Conservation (phyloP, 164 flowering plant genomes). For the Kalanchoe fedtschenkoi region DNA sequence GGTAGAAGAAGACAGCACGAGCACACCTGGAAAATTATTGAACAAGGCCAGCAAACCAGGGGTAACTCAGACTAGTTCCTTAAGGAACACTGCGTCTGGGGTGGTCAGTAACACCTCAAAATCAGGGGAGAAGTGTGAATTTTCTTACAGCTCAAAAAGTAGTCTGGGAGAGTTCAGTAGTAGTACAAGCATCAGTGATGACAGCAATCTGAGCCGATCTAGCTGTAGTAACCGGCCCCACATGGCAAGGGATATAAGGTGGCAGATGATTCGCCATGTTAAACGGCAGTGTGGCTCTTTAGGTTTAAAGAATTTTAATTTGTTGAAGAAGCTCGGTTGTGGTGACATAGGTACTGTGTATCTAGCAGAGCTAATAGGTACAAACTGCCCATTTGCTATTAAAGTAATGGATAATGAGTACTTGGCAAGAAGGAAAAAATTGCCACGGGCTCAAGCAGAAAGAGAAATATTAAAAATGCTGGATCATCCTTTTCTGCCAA, state of each 20-base stretch:
- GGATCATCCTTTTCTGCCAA: slow-evolving; percentile 86
- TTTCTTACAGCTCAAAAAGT: slow-evolving; percentile 53
- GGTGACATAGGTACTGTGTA: slow-evolving; percentile 86
- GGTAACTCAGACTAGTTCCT: slow-evolving; percentile 9
- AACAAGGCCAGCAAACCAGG: slow-evolving; percentile 8
- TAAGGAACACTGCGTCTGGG: slow-evolving; percentile 5
- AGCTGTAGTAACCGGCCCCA: slow-evolving; percentile 46
- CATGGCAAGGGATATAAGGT: slow-evolving; percentile 52
- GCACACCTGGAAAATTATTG: slow-evolving; percentile 13
- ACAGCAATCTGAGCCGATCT: slow-evolving; percentile 45
- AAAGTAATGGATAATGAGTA: slow-evolving; percentile 87
- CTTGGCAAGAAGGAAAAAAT: slow-evolving; percentile 60
- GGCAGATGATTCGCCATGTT: slow-evolving; percentile 41
- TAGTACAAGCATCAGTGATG: slow-evolving; percentile 51
- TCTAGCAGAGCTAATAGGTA: slow-evolving; percentile 61
- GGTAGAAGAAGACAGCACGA: slow-evolving; percentile 6
- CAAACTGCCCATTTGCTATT: slow-evolving; percentile 60
- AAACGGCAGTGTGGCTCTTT: slow-evolving; percentile 30
- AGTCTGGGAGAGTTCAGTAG: slow-evolving; percentile 55
- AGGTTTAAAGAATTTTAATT: slow-evolving; percentile 44
- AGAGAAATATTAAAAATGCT: slow-evolving; percentile 62
- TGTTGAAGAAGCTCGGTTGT: slow-evolving; percentile 60
- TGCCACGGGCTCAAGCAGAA: slow-evolving; percentile 76
- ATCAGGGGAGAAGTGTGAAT: slow-evolving; percentile 32
- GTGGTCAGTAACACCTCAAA: slow-evolving; percentile 20